Conservation (phyloP, 2,329 filamentous ascomycete species). For the Elsinoe ampelina region DNA sequence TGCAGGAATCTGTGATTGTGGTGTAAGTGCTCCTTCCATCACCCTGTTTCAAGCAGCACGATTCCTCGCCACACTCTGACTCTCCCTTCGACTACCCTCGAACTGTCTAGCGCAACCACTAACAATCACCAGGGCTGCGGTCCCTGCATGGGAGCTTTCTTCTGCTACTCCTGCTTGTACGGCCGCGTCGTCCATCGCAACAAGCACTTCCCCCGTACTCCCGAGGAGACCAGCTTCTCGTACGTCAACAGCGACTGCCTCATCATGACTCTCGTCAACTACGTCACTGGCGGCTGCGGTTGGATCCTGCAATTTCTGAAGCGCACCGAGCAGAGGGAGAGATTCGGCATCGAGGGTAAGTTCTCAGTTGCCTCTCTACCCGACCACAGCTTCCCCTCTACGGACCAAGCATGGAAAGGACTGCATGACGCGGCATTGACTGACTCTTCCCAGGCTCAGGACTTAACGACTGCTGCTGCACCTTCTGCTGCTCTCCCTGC, state of each 20-base stretch:
- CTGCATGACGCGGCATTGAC: neutral
- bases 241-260: constrained; percentile 8
- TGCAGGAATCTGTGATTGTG: constrained; percentile 10
- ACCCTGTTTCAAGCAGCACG: no score
- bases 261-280: neutral
- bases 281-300: neutral
- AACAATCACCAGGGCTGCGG: neutral
- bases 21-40: neutral
- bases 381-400: neutral
- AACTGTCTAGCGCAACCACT: neutral
- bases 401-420: neutral
- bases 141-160: constrained; percentile 10
- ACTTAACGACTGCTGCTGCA: neutral
- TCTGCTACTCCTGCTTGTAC: constrained; percentile 10
- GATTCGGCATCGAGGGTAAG: constrained; percentile 7
- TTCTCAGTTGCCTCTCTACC: neutral
- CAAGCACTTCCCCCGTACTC: constrained; percentile 1
- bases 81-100: neutral
- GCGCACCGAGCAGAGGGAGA: constrained; percentile 7
- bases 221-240: constrained; percentile 8
- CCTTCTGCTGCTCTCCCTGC: constrained; percentile 8
- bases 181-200: constrained; percentile 1
- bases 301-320: neutral
- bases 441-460: neutral
- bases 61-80: neutral